Percentiles rank a stretch among this genome's conserved stretches.
phyloP scores from a whole-genome alignment of 441 rosid species.

The Erodium moschatum region DNA sequence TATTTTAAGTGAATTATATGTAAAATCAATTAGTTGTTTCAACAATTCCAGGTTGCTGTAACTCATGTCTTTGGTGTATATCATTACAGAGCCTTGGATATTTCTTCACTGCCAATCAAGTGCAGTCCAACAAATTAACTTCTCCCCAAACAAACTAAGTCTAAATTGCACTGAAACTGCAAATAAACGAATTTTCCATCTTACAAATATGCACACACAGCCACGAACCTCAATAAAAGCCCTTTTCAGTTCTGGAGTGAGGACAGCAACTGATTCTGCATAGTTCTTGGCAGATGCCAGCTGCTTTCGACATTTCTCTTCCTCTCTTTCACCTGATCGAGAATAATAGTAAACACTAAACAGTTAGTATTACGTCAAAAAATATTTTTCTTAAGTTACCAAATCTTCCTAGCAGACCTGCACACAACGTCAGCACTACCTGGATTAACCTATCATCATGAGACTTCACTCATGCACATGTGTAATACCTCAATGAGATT shows the following conservation, averaged over 20 bases:
- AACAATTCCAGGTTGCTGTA: background rate
- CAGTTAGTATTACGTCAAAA: constrained; percentile 6
- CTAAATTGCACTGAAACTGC: background rate
- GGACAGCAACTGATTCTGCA: constrained; percentile 69
- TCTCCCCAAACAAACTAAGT: background rate
- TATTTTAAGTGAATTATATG: background rate
- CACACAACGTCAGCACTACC: background rate
- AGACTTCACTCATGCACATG: background rate
- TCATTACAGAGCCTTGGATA: background rate
- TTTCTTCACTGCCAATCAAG: background rate
- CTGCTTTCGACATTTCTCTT: constrained; percentile 39
- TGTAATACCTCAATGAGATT: background rate
- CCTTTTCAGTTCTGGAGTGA: constrained; percentile 71
- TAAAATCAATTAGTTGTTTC: background rate
- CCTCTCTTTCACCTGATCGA: constrained; percentile 52
- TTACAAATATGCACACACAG: background rate
- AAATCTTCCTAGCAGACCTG: background rate
- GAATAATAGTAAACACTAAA: constrained; percentile 7
- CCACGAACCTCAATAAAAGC: constrained; percentile 63
- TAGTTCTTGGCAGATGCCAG: constrained; percentile 64
- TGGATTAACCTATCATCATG: background rate
- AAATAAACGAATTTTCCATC: background rate
- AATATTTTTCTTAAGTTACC: background rate
- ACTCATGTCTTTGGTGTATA: background rate
- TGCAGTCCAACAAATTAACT: background rate